Conservation (phyloP, 495 filamentous ascomycete genomes). For the Neurospora sp. region DNA sequence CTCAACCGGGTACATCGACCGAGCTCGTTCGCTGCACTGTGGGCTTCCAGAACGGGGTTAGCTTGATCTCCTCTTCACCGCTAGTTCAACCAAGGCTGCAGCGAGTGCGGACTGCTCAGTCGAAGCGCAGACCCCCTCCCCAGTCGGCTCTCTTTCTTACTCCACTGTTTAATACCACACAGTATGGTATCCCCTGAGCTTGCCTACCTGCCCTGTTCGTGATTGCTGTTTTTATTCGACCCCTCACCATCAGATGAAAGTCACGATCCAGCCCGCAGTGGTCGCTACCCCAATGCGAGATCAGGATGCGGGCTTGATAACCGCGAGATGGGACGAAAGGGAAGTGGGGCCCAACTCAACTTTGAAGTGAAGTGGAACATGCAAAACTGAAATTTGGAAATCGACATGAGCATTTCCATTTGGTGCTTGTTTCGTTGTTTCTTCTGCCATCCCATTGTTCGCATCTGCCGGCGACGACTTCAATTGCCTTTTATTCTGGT, state of each 20-base stretch:
- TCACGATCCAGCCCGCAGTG: not conserved
- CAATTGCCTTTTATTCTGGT: not conserved
- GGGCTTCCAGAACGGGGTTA: not conserved
- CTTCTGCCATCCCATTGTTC: not conserved
- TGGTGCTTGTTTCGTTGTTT: not conserved
- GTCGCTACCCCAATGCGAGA: not conserved
- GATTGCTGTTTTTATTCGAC: not conserved
- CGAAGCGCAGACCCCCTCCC: not conserved
- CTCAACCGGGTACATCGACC: not conserved
- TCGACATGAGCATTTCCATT: not conserved
- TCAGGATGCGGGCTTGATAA: not conserved
- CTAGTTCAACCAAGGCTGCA: not conserved
- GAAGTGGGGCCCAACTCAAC: not conserved
- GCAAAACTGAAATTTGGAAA: not conserved
- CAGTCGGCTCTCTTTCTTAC: not conserved
- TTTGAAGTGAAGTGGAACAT: not conserved
- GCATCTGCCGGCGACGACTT: not conserved
- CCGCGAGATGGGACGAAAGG: not conserved
- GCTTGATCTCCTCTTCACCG: not conserved
- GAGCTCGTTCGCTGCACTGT: not conserved
- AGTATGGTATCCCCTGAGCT: not conserved
- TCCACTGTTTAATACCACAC: not conserved
- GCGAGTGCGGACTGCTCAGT: not conserved
- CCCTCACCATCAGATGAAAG: not conserved
- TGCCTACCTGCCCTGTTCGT: not conserved